Evolutionary conservation across 352 stramenopile species (phyloP).

Genomic region (Globisporangium echinulatum): DNA sequence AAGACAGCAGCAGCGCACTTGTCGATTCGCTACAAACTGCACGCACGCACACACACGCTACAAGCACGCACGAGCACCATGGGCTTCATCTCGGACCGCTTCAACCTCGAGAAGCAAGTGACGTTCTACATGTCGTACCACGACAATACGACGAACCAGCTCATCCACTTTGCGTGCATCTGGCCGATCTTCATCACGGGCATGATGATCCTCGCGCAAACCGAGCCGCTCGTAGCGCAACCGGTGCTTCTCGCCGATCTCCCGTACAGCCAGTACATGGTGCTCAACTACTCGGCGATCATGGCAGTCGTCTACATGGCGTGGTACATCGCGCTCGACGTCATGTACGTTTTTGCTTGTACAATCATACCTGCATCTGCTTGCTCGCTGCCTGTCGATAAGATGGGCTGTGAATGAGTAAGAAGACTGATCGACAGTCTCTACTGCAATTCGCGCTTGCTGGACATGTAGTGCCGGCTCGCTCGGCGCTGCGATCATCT

Average conservation of each 20-base stretch:
- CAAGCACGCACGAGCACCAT: slow-evolving; percentile 1
- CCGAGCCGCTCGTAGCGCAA: slow-evolving; percentile 15
- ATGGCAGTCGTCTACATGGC: slow-evolving; percentile 30
- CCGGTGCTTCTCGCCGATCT: slow-evolving; percentile 18
- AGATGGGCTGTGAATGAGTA: neutral
- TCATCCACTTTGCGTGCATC: slow-evolving; percentile 59
- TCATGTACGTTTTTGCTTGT: slow-evolving; percentile 14
- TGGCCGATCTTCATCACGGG: slow-evolving; percentile 54
- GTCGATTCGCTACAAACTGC: neutral
- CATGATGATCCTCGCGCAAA: slow-evolving; percentile 32
- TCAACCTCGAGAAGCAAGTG: slow-evolving; percentile 54
- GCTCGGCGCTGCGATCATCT: slow-evolving; percentile 25
- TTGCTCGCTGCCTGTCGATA: no score
- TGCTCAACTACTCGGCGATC: slow-evolving; percentile 32
- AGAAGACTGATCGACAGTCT: neutral
- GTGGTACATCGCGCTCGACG: slow-evolving; percentile 47
- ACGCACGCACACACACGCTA: neutral
- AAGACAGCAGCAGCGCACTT: neutral
- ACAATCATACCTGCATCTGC: no score
- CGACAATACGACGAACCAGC: slow-evolving; percentile 49
- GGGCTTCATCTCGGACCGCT: slow-evolving; percentile 33
- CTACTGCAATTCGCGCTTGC: neutral
- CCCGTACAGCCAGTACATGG: slow-evolving; percentile 26
- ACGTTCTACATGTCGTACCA: slow-evolving; percentile 68
- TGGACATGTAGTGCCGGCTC: slow-evolving; percentile 17